These are phyloP conservation scores for Mrakia frigida DNA, from an alignment of 768 basidiomycete species.

Conservation along the genomic window DNA sequence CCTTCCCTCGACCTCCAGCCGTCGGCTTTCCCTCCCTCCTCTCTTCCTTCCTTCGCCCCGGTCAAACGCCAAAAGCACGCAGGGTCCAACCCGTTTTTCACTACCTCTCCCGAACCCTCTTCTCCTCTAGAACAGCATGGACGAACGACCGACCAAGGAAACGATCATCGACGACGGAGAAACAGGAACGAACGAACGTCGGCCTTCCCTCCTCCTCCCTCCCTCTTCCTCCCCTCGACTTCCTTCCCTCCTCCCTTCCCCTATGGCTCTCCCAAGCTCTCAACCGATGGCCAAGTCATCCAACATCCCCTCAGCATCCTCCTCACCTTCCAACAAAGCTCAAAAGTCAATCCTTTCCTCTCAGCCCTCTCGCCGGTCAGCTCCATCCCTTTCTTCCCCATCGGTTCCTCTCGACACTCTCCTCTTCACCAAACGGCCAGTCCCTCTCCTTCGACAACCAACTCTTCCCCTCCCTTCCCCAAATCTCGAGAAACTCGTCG, in stretches of 20 bases:
- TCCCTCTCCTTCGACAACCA: neutral
- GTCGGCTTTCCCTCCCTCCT: neutral
- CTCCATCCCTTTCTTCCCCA: slow-evolving; percentile 4
- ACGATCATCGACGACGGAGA: neutral
- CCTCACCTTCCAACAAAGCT: too few relatives aligned
- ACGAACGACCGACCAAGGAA: neutral
- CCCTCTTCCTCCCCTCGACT: slow-evolving; percentile 35
- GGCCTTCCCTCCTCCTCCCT: slow-evolving; percentile 38
- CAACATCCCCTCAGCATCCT: too few relatives aligned
- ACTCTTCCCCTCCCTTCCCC: neutral
- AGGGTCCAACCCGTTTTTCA: neutral
- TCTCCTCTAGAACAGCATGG: neutral
- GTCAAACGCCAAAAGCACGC: neutral
- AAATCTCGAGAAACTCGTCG: neutral
- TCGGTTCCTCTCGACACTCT: slow-evolving; percentile 3
- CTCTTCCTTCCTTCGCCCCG: neutral
- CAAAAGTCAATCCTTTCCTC: slow-evolving; percentile 31
- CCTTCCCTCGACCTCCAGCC: neutral
- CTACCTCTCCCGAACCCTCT: neutral
- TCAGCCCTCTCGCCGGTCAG: slow-evolving; percentile 37
- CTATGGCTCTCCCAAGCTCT: slow-evolving; percentile 24
- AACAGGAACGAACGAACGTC: slow-evolving; percentile 27
- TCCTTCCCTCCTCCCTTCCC: neutral
- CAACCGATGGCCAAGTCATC: too few relatives aligned
- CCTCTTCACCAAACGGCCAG: neutral